Conservation (phyloP, 1,139 yeast species). For the Yamadazyma buinensis region DNA sequence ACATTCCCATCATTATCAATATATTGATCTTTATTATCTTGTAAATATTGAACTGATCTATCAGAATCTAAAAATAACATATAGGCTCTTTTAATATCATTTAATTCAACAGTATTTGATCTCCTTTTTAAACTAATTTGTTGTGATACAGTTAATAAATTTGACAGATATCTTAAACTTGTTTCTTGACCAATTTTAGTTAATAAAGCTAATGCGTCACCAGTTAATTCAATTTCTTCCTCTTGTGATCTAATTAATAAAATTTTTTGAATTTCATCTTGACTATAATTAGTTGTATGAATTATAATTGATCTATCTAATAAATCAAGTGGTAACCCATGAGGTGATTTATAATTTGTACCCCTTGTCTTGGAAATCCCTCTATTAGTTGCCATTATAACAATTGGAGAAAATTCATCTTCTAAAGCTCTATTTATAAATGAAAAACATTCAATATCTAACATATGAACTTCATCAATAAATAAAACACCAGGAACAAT, state of each 20-base stretch:
- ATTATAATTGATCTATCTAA: conserved; percentile 92
- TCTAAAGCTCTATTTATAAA: conserved; percentile 94
- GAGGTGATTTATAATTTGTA: conserved; percentile 90
- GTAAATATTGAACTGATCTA: conserved; percentile 78
- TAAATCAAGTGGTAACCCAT: conserved; percentile 92
- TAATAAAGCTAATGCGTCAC: conserved; percentile 83
- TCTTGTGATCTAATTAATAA: conserved; percentile 90
- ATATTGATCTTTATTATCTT: conserved; percentile 63
- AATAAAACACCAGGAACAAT: conserved; percentile 98
- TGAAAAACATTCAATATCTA: conserved; percentile 95
- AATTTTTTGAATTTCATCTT: conserved; percentile 82
- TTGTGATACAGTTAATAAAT: conserved; percentile 84
- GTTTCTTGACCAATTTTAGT: conserved; percentile 94
- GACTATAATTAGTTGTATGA: conserved; percentile 72
- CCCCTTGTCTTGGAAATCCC: conserved; percentile 93
- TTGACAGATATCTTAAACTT: conserved; percentile 87
- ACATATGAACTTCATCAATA: conserved; percentile 98
- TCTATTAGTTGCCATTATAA: conserved; percentile 97
- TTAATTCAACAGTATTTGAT: conserved; percentile 64
- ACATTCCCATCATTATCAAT: conserved; percentile 73
- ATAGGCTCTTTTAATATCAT: conserved; percentile 85
- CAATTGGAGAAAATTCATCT: conserved; percentile 95
- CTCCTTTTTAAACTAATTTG: conserved; percentile 84
- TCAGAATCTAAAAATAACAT: conserved; percentile 82
- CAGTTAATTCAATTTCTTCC: conserved; percentile 84